These are phyloP conservation scores for Aspergillus steynii DNA, from an alignment of 495 filamentous ascomycete species.

Conservation along the genomic window DNA sequence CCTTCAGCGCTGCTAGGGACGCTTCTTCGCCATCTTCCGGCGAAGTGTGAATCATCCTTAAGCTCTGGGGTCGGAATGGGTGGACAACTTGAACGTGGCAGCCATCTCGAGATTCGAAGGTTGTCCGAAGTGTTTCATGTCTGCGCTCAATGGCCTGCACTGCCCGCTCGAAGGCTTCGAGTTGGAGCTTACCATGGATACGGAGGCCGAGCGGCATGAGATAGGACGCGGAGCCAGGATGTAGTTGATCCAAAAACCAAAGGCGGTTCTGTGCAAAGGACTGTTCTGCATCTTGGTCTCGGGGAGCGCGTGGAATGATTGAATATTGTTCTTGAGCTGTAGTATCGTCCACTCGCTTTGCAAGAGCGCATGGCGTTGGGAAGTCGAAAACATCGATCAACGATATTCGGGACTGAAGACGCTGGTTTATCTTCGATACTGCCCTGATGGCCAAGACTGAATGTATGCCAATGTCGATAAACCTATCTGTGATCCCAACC, in stretches of 20 bases:
- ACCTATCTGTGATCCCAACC: too few species aligned
- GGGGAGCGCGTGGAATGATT: not conserved
- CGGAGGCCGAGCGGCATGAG: not conserved
- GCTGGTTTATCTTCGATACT: too few species aligned
- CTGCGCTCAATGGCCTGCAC: not conserved
- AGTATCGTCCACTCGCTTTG: too few species aligned
- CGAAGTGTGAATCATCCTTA: too few species aligned
- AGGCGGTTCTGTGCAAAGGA: constrained; percentile 4
- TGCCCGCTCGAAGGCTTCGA: not conserved
- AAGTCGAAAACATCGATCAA: not conserved
- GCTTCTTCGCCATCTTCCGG: too few species aligned
- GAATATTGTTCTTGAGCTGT: not conserved
- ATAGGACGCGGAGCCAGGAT: not conserved
- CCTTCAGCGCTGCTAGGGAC: not conserved
- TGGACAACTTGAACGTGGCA: not conserved
- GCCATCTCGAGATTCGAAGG: constrained; percentile 1
- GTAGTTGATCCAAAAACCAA: constrained; percentile 3
- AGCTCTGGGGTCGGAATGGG: not conserved
- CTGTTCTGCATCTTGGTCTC: not conserved
- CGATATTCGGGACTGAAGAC: not conserved
- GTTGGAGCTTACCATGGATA: not conserved
- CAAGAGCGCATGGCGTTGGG: not conserved
- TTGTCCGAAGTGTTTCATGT: constrained; percentile 7
- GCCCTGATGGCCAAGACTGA: too few species aligned
- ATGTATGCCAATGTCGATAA: too few species aligned